Base-by-base conservation (phyloP, 2,329 filamentous ascomycete genomes). In the Fusarium cicatricum region DNA sequence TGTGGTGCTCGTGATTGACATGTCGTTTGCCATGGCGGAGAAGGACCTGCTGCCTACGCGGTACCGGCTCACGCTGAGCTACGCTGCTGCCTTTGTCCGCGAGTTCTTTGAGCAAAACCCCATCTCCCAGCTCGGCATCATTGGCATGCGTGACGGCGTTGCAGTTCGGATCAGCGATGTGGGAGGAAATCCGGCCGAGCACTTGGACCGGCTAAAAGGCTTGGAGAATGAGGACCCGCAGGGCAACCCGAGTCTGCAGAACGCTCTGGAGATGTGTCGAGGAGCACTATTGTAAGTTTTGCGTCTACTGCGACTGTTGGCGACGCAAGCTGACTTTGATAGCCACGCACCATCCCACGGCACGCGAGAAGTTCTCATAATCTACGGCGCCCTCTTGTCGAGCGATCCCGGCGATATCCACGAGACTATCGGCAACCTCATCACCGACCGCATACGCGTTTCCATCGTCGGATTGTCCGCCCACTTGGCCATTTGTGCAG, bases 101-200 rank as follows among this genome's bases (percentile, higher is more conserved):
- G 94, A 97, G 74, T 99, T 92, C 77, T 99, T 98, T 72, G 95
- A 98, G 76, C 95, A 99, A 76, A 99, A 99, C 70, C 95, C 95
- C 11, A 98, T 99, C 64, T 96, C 92, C 10, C 95, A 99, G 76
- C 85, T 99, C 52, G 93, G 90, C 19, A 89, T 99, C 26, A 81
- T 99, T 33, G 94, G 91, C 44, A 97, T 98, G 90, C 86, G 91
- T 58, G 95, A 98, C 72, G 95, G 95, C 14, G 81, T 98, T 14
- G 93, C 93, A 2, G 81, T 96, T 19, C 82, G 91, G 33, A 85
- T 99, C 60, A 95, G 90, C 71, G 91, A 97, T 70, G 88, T 98
- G 80, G 90, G 90, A 50, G 95, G 95, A 10, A 97, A 97, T 71
- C 92, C 94, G 3, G 88, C 88, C 9, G 91, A 96, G 57, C 95